phyloP scores from a whole-genome alignment of 2,329 filamentous ascomycete genomes.

The Eutypella sp. region DNA sequence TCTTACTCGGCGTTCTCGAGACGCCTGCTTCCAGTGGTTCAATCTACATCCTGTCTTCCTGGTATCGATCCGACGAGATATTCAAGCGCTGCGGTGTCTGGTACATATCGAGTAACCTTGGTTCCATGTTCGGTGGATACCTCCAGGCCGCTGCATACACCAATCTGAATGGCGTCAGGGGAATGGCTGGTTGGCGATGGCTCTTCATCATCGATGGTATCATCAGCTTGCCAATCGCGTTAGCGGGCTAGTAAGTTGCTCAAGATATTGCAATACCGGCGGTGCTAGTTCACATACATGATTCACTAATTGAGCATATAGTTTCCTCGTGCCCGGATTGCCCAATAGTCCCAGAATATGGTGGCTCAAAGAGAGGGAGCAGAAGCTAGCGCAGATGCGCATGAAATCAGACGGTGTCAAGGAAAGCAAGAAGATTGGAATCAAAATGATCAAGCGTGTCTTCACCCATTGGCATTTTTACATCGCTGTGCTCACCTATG shows the following conservation, averaged over 20 bases:
- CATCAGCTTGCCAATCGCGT: constrained; percentile 44
- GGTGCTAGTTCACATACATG: too few species aligned
- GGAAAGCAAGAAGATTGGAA: constrained; percentile 15
- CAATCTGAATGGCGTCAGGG: constrained; percentile 39
- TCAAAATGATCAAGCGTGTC: constrained; percentile 20
- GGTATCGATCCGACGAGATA: constrained; percentile 26
- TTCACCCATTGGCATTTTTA: constrained; percentile 25
- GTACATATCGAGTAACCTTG: constrained; percentile 41
- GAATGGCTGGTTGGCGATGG: constrained; percentile 42
- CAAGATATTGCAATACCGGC: too few species aligned
- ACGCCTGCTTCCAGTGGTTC: constrained; percentile 10
- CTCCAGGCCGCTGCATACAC: constrained; percentile 45
- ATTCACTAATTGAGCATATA: not conserved
- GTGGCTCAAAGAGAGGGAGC: constrained; percentile 27
- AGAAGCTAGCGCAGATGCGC: constrained; percentile 26
- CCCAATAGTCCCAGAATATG: constrained; percentile 30
- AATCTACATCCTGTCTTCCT: constrained; percentile 24
- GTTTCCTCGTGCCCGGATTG: constrained; percentile 34
- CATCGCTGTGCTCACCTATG: constrained; percentile 17
- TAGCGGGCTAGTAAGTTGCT: constrained; percentile 34
- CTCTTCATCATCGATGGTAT: constrained; percentile 45
- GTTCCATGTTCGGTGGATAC: constrained; percentile 45
- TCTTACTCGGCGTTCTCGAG: constrained; percentile 23
- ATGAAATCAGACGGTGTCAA: constrained; percentile 15
- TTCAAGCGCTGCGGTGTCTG: constrained; percentile 45